phyloP scores from a whole-genome alignment of 225 moss, liverwort and hornwort species.

The Bryum argenteum region DNA sequence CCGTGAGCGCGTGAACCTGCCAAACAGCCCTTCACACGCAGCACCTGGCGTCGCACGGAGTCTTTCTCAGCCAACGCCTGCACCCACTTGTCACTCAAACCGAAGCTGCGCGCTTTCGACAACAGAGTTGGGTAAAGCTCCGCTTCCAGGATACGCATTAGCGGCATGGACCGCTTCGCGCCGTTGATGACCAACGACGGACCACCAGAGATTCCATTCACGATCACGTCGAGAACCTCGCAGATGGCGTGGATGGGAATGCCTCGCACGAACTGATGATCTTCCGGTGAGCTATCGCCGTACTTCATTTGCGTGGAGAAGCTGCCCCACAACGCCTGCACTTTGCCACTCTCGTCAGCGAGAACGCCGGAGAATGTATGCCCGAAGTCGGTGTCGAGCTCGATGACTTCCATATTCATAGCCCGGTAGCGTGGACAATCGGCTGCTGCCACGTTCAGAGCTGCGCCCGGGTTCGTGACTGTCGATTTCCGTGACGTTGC shows the following conservation, averaged over 20 bases:
- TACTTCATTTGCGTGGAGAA: conserved; percentile 81
- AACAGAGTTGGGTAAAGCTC: conserved; percentile 84
- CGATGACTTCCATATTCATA: conserved; percentile 96
- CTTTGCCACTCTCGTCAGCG: conserved; percentile 75
- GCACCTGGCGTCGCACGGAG: conserved; percentile 67
- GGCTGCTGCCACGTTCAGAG: conserved; percentile 72
- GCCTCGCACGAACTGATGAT: conserved; percentile 83
- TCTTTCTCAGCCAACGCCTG: conserved; percentile 77
- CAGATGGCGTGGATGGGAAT: conserved; percentile 67
- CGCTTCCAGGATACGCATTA: conserved; percentile 79
- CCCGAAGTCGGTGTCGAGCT: conserved; percentile 85
- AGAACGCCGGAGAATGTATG: conserved; percentile 80
- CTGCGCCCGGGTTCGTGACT: conserved; percentile 69
- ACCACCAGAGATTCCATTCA: conserved; percentile 52
- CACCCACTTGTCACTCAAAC: conserved; percentile 82
- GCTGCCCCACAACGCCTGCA: conserved; percentile 88
- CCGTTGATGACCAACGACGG: conserved; percentile 71
- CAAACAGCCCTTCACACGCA: conserved; percentile 86
- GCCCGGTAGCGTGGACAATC: conserved; percentile 85
- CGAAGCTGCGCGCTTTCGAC: conserved; percentile 89
- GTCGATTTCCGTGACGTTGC: conserved; percentile 84
- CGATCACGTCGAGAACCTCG: conserved; percentile 76
- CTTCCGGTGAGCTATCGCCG: conserved; percentile 71
- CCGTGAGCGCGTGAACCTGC: conserved; percentile 74
- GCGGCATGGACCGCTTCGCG: conserved; percentile 64